These are phyloP conservation scores for Colletotrichum siamense DNA, from an alignment of 2,329 filamentous ascomycete genomes.

Conservation along the genomic window DNA sequence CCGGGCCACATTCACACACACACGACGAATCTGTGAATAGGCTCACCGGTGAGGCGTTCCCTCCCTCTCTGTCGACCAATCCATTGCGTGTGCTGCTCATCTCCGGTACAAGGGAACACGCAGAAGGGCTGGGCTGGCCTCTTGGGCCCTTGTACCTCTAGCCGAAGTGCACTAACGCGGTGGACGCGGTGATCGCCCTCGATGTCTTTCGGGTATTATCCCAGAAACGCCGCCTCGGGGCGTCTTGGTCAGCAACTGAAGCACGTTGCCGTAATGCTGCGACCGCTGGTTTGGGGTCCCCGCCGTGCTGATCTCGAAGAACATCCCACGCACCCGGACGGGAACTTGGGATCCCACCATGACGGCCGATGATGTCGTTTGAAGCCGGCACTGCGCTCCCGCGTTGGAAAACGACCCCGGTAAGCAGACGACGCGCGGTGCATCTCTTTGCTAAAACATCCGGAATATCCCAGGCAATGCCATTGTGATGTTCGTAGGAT, in stretches of 20 bases:
- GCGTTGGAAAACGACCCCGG: not conserved
- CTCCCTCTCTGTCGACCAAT: not conserved
- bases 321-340: constrained; percentile 14
- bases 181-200: constrained; percentile 10
- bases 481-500: not conserved
- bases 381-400: constrained; percentile 3
- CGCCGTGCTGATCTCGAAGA: constrained; percentile 17
- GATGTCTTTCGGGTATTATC: constrained; percentile 6
- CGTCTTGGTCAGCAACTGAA: constrained; percentile 5
- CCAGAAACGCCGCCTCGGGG: constrained; percentile 9
- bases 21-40: not conserved
- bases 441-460: not conserved
- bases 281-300: not conserved
- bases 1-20: not conserved
- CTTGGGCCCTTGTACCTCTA: not conserved
- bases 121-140: not conserved
- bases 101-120: not conserved
- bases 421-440: not conserved
- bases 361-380: constrained; percentile 20
- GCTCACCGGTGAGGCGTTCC: not conserved
- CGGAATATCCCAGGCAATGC: not conserved
- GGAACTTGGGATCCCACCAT: constrained; percentile 9
- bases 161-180: constrained; percentile 10
- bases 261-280: constrained; percentile 5
- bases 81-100: not conserved